Evolutionary conservation across 2,329 filamentous ascomycete species (phyloP).

Genomic region (Talaromyces sp.): DNA sequence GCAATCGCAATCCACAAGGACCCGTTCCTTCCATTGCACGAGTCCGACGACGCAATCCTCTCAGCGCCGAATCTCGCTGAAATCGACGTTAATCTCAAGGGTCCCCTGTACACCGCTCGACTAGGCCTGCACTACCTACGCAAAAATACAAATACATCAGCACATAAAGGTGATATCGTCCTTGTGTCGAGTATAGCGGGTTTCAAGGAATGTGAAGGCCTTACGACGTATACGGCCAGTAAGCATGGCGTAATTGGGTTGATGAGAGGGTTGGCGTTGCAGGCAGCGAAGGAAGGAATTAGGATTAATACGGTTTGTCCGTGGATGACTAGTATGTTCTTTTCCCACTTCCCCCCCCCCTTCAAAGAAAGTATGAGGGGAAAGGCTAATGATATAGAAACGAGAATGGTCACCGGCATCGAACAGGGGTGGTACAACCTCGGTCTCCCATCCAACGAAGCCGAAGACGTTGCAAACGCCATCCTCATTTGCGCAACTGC

Average conservation of each 20-base stretch:
- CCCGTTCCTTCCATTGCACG: slow-evolving; percentile 17
- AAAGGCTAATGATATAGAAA: not conserved
- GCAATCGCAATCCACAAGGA: slow-evolving; percentile 21
- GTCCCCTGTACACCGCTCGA: not conserved
- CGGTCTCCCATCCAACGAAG: slow-evolving; percentile 23
- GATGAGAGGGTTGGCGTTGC: slow-evolving; percentile 22
- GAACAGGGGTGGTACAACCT: slow-evolving; percentile 12
- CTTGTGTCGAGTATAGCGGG: not conserved
- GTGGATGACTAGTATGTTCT: slow-evolving; percentile 20
- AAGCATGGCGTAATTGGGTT: slow-evolving; percentile 27
- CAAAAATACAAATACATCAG: not conserved
- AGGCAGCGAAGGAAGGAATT: slow-evolving; percentile 16
- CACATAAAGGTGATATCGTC: not conserved
- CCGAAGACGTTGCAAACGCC: slow-evolving; percentile 23
- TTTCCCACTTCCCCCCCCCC: too few species aligned
- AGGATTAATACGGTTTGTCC: slow-evolving; percentile 20
- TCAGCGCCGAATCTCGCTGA: not conserved
- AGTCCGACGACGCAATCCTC: slow-evolving; percentile 13
- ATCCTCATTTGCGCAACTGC: slow-evolving; percentile 24
- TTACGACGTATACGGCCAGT: slow-evolving; percentile 23
- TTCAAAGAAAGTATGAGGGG: slow-evolving; percentile 20
- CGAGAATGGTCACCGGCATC: not conserved
- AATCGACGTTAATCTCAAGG: not conserved
- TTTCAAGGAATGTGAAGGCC: slow-evolving; percentile 17
- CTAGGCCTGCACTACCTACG: not conserved